These are phyloP conservation scores for Stachybotrys chartarum DNA, from an alignment of 2,329 filamentous ascomycete species.

Conservation along the genomic window DNA sequence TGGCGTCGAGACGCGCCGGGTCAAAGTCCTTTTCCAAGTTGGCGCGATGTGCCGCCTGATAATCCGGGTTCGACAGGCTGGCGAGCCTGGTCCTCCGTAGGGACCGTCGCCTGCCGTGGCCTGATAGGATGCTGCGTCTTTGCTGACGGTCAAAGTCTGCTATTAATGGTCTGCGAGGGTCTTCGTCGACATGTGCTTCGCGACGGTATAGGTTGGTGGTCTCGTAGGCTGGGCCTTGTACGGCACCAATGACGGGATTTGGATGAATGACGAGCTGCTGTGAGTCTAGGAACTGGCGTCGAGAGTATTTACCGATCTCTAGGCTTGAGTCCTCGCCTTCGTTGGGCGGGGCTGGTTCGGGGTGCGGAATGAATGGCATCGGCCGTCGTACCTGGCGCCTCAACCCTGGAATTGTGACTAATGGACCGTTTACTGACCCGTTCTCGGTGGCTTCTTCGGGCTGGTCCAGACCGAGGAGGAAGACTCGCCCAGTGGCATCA, in stretches of 20 bases:
- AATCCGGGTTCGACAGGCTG: slow-evolving; percentile 4
- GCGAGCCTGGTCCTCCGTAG: slow-evolving; percentile 16
- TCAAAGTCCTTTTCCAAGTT: slow-evolving; percentile 23
- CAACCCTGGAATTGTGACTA: slow-evolving; percentile 22
- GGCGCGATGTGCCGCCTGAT: slow-evolving; percentile 10
- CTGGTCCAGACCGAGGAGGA: slow-evolving; percentile 29
- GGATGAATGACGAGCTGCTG: slow-evolving; percentile 33
- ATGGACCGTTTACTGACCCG: neutral
- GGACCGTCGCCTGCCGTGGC: slow-evolving; percentile 15
- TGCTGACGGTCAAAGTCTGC: slow-evolving; percentile 36
- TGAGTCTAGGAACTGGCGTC: slow-evolving; percentile 24
- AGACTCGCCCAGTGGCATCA: slow-evolving; percentile 54
- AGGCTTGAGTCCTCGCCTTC: slow-evolving; percentile 1
- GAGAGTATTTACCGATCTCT: slow-evolving; percentile 15
- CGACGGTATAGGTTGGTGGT: slow-evolving; percentile 36
- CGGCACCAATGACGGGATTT: slow-evolving; percentile 43
- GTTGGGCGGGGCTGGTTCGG: slow-evolving; percentile 36
- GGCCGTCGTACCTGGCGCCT: slow-evolving; percentile 34
- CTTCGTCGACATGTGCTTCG: slow-evolving; percentile 40
- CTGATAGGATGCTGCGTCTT: slow-evolving; percentile 27
- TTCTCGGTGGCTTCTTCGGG: neutral
- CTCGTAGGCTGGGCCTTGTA: slow-evolving; percentile 48
- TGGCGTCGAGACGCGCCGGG: slow-evolving; percentile 8
- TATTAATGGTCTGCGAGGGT: slow-evolving; percentile 36
- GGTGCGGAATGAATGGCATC: slow-evolving; percentile 41